Evolutionary conservation across 495 filamentous ascomycete species (phyloP), one percentile per base, ranked within the genome.

Genomic region (Gamarada debralockiae): DNA sequence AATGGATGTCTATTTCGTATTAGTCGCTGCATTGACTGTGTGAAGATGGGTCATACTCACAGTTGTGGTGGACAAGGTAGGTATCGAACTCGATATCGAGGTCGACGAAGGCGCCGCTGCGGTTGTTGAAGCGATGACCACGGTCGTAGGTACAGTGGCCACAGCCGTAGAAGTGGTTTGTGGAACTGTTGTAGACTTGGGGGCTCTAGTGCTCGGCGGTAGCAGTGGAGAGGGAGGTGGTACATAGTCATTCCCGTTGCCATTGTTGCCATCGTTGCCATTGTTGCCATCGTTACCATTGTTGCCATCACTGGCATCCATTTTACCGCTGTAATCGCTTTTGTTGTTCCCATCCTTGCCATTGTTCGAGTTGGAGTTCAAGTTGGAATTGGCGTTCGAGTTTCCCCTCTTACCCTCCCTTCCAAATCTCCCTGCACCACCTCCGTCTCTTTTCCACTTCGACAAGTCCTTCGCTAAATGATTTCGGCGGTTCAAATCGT

Each of bases 261-360:
- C 48, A 47, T 51, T 54, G n/a, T 56, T 38, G 18, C 48, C 56
- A 29, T 50, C 42, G 34, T 55, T 44, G 6, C 56, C 48, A 44
- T 58, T 55, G n/a, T 55, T 58, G 17, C 29, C 29, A 8, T 29
- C 40, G 6, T 34, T 33, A 33, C 47, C 48, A n/a, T 50, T 33
- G 20, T 18, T 22, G 8, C 46, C 39, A 33, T 42, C 23, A 48
- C 51, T 58, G 29, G 48, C 34, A 31, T 59, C 25, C 37, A 44
- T 46, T 49, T 9, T 56, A 52, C 9, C 50, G 50, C 39, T 50
- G 14, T n/a, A 3, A 56, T 21, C 45, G 36, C 38, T 29, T 20
- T 56, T 45, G 37, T 42, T 50, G 33, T 57, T 29, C 38, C 31
- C 24, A 18, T 50, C 43, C 13, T 20, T 34, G 4, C 57, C 45